Evolutionary conservation across 208 protist species (phyloP).

Genomic region (Leishmania mexicana): DNA sequence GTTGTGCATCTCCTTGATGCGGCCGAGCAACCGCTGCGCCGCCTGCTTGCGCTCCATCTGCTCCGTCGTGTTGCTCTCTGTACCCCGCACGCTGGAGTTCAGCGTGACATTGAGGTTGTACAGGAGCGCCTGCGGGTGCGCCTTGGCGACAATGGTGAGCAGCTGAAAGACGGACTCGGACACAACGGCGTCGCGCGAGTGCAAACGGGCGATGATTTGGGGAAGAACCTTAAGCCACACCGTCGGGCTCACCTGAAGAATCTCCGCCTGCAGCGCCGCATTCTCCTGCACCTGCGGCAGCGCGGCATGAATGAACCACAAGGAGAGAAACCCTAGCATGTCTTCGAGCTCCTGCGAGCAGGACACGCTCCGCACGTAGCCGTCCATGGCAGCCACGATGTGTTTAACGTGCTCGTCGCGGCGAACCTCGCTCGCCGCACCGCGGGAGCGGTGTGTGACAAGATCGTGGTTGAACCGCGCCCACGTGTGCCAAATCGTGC

Average conservation of each 20-base stretch:
- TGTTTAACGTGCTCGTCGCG: conserved; percentile 60
- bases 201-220: conserved; percentile 99
- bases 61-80: conserved; percentile 39
- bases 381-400: conserved; percentile 90
- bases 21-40: conserved; percentile 77
- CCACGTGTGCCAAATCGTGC: conserved; percentile 98
- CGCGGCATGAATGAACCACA: conserved; percentile 97
- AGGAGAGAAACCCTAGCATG: conserved; percentile 97
- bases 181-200: conserved; percentile 90
- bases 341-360: conserved; percentile 95
- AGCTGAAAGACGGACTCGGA: conserved; percentile 94
- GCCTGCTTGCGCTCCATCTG: conserved; percentile 68
- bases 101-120: conserved; percentile 98
- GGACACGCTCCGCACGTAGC: conserved; percentile 95
- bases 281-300: conserved; percentile 59
- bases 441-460: conserved; percentile 34
- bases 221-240: conserved; percentile 99
- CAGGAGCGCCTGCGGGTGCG: conserved; percentile 99
- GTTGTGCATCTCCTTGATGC: conserved; percentile 79
- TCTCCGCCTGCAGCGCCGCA: conserved; percentile 77
- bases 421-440: conserved; percentile 19
- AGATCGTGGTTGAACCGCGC: conserved; percentile 96
- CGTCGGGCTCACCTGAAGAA: conserved; percentile 94
- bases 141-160: conserved; percentile 93
- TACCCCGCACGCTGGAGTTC: conserved; percentile 67